Percentiles rank a stretch among this genome's conserved stretches.
Evolutionary conservation across 2,329 filamentous ascomycete genomes (phyloP).

Genomic region (Calonectria crousiana): DNA sequence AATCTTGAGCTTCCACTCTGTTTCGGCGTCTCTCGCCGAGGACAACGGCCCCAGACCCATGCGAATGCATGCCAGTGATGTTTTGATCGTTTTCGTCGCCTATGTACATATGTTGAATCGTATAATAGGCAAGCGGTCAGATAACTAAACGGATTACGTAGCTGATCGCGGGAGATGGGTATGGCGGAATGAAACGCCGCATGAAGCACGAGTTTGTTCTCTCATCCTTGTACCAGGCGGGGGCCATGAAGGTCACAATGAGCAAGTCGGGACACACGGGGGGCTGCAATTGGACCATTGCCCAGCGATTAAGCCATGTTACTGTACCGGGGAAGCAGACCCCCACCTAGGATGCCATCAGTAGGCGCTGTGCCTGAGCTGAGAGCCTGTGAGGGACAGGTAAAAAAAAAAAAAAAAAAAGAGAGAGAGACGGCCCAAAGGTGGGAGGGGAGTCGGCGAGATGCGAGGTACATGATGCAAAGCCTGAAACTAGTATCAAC

Average conservation of each 20-base stretch:
- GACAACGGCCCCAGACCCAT: conserved; percentile 15
- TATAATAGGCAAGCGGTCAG: conserved; percentile 36
- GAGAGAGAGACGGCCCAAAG: background rate
- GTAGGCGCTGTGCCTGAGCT: background rate
- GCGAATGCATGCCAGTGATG: conserved; percentile 17
- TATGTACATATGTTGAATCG: background rate
- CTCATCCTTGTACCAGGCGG: conserved; percentile 15
- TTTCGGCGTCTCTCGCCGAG: conserved; percentile 16
- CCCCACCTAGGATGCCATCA: conserved; percentile 1
- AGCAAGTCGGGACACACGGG: conserved; percentile 21
- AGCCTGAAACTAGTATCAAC: background rate
- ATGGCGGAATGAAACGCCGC: conserved; percentile 27
- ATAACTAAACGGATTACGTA: conserved; percentile 37
- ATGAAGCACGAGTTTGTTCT: conserved; percentile 25
- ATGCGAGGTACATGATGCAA: conserved; percentile 20
- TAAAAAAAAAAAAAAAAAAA: background rate
- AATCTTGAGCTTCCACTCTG: conserved; percentile 16
- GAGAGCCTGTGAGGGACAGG: conserved; percentile 10
- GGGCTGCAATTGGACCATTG: conserved; percentile 35
- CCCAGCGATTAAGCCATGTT: background rate
- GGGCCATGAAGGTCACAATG: conserved; percentile 23
- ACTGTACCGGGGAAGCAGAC: conserved; percentile 15
- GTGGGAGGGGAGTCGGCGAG: conserved; percentile 19
- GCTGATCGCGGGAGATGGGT: conserved; percentile 20
- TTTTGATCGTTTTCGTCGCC: conserved; percentile 8